These are phyloP conservation scores for Inosperma sp. DNA, from an alignment of 768 basidiomycete species.

Conservation along the genomic window DNA sequence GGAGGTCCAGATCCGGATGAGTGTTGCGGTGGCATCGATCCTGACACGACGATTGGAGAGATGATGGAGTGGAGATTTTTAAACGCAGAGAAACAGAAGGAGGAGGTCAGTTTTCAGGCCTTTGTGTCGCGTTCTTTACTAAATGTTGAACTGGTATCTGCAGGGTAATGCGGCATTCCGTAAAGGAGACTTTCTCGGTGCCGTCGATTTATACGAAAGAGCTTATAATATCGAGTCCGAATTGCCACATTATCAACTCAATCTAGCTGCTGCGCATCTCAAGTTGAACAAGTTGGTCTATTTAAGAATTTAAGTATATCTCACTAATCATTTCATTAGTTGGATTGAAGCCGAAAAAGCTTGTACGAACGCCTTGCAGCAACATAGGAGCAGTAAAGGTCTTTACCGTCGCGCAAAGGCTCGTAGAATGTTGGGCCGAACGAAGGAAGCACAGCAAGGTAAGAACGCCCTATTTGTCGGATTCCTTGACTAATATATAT, in stretches of 20 bases:
- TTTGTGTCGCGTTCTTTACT: neutral
- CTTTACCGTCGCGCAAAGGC: conserved; percentile 68
- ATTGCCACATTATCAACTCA: conserved; percentile 70
- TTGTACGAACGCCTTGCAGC: conserved; percentile 58
- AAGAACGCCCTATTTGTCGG: neutral
- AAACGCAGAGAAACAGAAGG: conserved; percentile 67
- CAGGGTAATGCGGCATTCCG: conserved; percentile 71
- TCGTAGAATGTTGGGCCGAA: conserved; percentile 51
- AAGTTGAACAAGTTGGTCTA: conserved; percentile 60
- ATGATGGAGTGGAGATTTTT: conserved; percentile 73
- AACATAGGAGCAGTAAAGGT: conserved; percentile 66
- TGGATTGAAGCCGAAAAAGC: conserved; percentile 71
- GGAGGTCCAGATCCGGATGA: conserved; percentile 50
- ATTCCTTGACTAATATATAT: neutral
- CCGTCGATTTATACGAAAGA: conserved; percentile 53
- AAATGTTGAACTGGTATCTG: neutral
- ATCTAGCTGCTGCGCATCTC: conserved; percentile 69
- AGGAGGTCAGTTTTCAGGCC: conserved; percentile 53
- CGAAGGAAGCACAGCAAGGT: conserved; percentile 61
- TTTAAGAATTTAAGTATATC: conserved; percentile 2
- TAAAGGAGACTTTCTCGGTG: conserved; percentile 50
- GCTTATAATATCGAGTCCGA: conserved; percentile 67
- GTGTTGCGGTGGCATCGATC: conserved; percentile 36
- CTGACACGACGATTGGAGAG: conserved; percentile 65
- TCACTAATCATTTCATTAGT: conserved; percentile 30